A percentile compares a stretch with the other conserved stretches of the same genome.
Conservation (phyloP, 768 basidiomycete genomes). For the Podaxis sp. region DNA sequence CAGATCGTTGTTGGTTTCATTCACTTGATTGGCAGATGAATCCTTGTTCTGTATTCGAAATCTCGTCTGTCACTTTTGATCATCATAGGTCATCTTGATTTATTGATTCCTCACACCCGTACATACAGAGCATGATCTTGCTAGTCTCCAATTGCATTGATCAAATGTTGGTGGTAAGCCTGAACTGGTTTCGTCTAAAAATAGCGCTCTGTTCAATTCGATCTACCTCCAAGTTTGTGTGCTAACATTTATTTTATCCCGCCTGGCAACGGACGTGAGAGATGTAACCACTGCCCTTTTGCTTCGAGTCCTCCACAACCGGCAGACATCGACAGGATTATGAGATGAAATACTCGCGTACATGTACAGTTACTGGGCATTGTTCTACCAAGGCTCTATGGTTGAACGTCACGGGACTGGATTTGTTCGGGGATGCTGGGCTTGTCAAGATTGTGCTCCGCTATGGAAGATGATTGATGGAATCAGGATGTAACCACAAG, state of each 20-base stretch:
- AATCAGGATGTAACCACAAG: slow-evolving; percentile 4
- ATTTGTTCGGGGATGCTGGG: background rate
- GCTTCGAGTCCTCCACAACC: background rate
- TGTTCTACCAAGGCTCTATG: background rate
- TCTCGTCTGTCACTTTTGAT: background rate
- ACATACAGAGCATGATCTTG: background rate
- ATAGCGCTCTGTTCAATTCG: background rate
- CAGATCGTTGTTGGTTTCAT: background rate
- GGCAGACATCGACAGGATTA: background rate
- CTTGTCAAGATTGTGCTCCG: background rate
- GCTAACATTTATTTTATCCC: background rate
- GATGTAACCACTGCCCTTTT: background rate
- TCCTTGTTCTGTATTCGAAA: background rate
- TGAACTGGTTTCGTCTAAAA: slow-evolving; percentile 3
- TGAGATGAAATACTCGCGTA: background rate
- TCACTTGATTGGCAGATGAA: slow-evolving; percentile 8
- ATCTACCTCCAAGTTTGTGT: background rate
- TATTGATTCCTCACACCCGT: background rate
- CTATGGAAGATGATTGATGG: slow-evolving; percentile 1
- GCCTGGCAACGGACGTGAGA: background rate
- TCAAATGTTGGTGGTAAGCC: background rate
- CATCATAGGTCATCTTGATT: background rate
- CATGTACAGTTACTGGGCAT: background rate
- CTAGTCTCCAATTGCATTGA: background rate
- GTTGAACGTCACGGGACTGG: background rate